Conservation (phyloP, 208 protist species). For the Leishmania lainsoni region DNA sequence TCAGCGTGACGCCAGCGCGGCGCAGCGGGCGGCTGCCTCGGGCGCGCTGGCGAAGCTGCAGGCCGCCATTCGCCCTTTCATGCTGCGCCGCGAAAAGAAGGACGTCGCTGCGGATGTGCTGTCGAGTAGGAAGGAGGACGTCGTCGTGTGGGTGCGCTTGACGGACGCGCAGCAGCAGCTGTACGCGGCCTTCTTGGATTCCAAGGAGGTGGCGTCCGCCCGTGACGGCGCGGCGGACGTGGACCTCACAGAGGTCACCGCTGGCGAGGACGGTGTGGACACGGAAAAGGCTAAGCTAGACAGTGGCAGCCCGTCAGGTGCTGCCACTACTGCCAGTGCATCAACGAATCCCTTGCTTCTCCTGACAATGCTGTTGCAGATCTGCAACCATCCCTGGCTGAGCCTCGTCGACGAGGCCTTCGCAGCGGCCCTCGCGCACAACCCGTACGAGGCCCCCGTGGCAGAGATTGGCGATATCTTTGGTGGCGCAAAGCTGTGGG, state of each 20-base stretch:
- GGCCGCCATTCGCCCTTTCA: constrained; percentile 63
- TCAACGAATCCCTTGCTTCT: constrained; percentile 58
- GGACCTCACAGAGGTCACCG: constrained; percentile 14
- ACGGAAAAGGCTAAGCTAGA: not conserved
- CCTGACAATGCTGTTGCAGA: constrained; percentile 64
- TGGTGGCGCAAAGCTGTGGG: constrained; percentile 64
- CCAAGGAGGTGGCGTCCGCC: constrained; percentile 21
- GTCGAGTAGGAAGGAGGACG: constrained; percentile 62
- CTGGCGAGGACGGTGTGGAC: not conserved
- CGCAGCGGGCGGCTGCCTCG: constrained; percentile 37
- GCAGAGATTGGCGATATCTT: constrained; percentile 61
- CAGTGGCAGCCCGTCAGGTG: not conserved
- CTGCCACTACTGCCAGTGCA: not conserved
- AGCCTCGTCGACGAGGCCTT: constrained; percentile 59
- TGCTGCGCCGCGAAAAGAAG: constrained; percentile 81
- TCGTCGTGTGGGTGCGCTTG: constrained; percentile 80
- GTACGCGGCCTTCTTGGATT: constrained; percentile 64
- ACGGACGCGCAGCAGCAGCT: constrained; percentile 55
- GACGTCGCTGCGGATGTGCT: constrained; percentile 36
- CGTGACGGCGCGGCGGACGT: constrained; percentile 2
- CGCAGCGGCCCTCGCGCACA: constrained; percentile 32
- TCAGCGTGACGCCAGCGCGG: constrained; percentile 67
- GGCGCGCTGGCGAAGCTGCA: constrained; percentile 55
- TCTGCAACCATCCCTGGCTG: constrained; percentile 86
- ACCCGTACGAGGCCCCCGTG: constrained; percentile 32